Conservation (phyloP, 495 filamentous ascomycete species). For the Penicillium waksmanii region DNA sequence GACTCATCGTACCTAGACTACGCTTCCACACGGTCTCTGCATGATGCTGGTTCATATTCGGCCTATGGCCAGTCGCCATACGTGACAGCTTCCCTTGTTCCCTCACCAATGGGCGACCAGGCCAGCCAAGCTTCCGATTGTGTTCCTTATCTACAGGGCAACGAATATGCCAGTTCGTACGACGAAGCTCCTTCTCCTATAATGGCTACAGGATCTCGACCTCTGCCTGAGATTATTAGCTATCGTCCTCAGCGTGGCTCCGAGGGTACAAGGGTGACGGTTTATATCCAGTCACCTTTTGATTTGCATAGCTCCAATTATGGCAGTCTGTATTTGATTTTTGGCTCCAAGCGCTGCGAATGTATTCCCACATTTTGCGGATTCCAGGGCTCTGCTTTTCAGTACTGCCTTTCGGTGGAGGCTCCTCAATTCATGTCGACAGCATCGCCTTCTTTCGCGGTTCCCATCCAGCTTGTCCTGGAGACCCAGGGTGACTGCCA, state of each 20-base stretch:
- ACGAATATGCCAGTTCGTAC: conserved; percentile 49
- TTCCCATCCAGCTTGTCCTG: conserved; percentile 74
- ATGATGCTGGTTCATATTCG: conserved; percentile 50
- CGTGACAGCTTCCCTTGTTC: conserved; percentile 48
- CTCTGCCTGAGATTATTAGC: conserved; percentile 62
- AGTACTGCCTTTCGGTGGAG: conserved; percentile 73
- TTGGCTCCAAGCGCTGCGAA: conserved; percentile 70
- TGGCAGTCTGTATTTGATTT: conserved; percentile 67
- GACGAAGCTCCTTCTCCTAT: conserved; percentile 49
- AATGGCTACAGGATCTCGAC: conserved; percentile 34
- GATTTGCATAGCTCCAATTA: conserved; percentile 64
- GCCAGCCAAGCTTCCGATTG: conserved; percentile 51
- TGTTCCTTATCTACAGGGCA: conserved; percentile 47
- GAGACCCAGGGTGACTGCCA: conserved; percentile 66
- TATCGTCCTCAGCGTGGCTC: conserved; percentile 69
- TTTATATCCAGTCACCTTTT: conserved; percentile 74
- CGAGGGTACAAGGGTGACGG: conserved; percentile 67
- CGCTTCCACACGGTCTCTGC: conserved; percentile 47
- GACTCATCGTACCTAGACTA: conserved; percentile 37
- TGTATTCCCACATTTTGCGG: conserved; percentile 65
- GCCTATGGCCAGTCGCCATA: conserved; percentile 48
- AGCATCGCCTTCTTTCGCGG: conserved; percentile 63
- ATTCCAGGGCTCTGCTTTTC: conserved; percentile 59
- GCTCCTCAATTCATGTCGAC: conserved; percentile 73
- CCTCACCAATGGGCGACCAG: conserved; percentile 51